Percentiles rank a stretch among this genome's conserved stretches.
These are phyloP conservation scores for Pythium sukuiense DNA, from an alignment of 352 stramenopile genomes.

Conservation along the genomic window DNA sequence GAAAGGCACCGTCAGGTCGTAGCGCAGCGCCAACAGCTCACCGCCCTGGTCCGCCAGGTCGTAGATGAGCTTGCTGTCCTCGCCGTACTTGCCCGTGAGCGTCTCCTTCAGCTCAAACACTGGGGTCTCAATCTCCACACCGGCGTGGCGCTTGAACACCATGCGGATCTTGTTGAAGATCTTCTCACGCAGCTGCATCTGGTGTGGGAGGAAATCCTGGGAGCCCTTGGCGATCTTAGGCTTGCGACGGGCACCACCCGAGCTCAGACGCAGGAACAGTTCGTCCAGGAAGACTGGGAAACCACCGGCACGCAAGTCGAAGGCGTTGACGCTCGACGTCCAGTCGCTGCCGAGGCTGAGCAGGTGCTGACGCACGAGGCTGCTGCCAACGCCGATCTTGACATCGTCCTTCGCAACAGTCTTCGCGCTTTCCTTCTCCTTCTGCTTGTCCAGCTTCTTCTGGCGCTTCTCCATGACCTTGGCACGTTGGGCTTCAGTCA, in stretches of 20 bases:
- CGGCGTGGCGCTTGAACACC: constrained; percentile 98
- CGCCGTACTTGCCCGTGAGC: constrained; percentile 98
- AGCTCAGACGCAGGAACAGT: constrained; percentile 61
- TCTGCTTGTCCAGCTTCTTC: constrained; percentile 77
- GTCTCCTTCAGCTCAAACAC: constrained; percentile 99
- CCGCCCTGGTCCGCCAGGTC: constrained; percentile 98
- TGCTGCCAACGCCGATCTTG: constrained; percentile 64
- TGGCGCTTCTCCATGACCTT: constrained; percentile 41
- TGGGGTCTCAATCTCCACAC: constrained; percentile 97
- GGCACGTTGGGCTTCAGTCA: constrained; percentile 67
- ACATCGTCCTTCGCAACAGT: constrained; percentile 67
- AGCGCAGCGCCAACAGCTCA: constrained; percentile 93
- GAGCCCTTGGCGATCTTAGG: constrained; percentile 91
- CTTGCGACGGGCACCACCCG: constrained; percentile 73
- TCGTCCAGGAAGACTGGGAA: constrained; percentile 60
- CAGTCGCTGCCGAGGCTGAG: constrained; percentile 18
- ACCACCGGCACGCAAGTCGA: constrained; percentile 55
- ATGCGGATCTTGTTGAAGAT: constrained; percentile 97
- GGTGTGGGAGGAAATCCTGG: constrained; percentile 94
- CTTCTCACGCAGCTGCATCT: constrained; percentile 97
- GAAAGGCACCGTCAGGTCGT: constrained; percentile 99
- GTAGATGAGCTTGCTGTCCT: constrained; percentile 99
- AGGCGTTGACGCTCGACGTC: constrained; percentile 40
- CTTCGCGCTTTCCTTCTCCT: constrained; percentile 77
- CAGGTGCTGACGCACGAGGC: constrained; percentile 59